Percentiles rank a stretch among this genome's conserved stretches.
These are phyloP conservation scores for Cephaloascus albidus DNA, from an alignment of 805 yeast genomes.

Conservation along the genomic window DNA sequence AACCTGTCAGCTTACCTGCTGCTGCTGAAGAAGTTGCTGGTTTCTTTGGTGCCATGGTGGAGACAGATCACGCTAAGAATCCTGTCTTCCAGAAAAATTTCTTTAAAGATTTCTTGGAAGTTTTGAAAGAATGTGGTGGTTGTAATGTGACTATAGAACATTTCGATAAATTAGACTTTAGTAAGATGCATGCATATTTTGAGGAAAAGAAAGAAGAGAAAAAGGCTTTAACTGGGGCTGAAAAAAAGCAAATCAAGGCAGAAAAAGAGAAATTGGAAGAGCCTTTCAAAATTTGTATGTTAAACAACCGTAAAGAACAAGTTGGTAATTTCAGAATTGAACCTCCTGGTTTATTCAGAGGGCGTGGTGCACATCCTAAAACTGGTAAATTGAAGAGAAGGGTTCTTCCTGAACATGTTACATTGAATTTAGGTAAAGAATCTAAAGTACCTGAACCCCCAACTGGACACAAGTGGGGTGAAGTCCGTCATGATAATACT, in stretches of 20 bases:
- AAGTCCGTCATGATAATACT: conserved; percentile 75
- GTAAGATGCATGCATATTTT: conserved; percentile 62
- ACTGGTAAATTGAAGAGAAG: conserved; percentile 87
- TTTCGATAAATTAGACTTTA: conserved; percentile 71
- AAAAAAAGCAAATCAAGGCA: conserved; percentile 61
- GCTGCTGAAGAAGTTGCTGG: conserved; percentile 97
- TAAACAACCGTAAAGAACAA: conserved; percentile 84
- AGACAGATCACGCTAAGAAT: conserved; percentile 81
- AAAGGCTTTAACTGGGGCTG: conserved; percentile 59
- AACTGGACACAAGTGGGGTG: conserved; percentile 85
- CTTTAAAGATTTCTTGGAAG: conserved; percentile 66
- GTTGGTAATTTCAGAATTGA: conserved; percentile 92
- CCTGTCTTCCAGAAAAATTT: conserved; percentile 83
- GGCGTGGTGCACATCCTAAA: conserved; percentile 95
- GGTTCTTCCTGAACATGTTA: conserved; percentile 83
- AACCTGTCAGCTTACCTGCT: conserved; percentile 63
- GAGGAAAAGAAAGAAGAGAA: conserved; percentile 65
- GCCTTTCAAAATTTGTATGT: conserved; percentile 65
- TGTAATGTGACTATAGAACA: conserved; percentile 39
- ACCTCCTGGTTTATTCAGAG: conserved; percentile 94
- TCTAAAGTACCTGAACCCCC: conserved; percentile 78
- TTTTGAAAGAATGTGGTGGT: conserved; percentile 65
- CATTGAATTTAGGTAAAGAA: conserved; percentile 68
- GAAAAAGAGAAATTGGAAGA: conserved; percentile 75
- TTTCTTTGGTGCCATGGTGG: conserved; percentile 81